Evolutionary conservation across 345 rosid genomes (phyloP).

Genomic region (Aquilaria yunnanensis): DNA sequence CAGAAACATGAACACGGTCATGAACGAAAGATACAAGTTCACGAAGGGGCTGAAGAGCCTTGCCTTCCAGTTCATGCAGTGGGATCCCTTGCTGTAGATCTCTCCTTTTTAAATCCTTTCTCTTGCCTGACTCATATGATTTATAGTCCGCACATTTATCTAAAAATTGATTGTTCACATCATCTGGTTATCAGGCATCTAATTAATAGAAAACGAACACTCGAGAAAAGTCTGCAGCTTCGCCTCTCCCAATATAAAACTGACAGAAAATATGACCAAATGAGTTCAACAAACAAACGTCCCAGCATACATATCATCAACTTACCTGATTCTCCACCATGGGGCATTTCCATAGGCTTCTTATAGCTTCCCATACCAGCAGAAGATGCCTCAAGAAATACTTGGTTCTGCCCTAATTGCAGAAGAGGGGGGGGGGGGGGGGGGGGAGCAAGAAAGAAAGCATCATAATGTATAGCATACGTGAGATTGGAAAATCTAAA

Average conservation of each 20-base stretch:
- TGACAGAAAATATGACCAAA: not conserved
- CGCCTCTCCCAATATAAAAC: not conserved
- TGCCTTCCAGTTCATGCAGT: constrained; percentile 44
- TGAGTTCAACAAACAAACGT: constrained; percentile 4
- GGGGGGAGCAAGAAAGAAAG: not conserved
- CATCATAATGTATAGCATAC: constrained; percentile 9
- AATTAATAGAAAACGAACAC: constrained; percentile 13
- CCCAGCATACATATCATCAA: constrained; percentile 10
- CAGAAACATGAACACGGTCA: constrained; percentile 42
- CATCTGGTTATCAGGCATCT: constrained; percentile 8
- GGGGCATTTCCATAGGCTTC: constrained; percentile 16
- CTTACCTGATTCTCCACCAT: constrained; percentile 26
- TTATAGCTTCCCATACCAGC: constrained; percentile 19
- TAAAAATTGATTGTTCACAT: constrained; percentile 20
- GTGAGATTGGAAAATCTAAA: not conserved
- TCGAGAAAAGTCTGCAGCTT: not conserved
- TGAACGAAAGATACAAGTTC: constrained; percentile 77
- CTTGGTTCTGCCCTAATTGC: constrained; percentile 36
- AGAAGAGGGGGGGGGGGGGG: not conserved
- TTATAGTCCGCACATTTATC: constrained; percentile 10
- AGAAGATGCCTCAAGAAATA: constrained; percentile 25
- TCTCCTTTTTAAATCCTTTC: constrained; percentile 25
- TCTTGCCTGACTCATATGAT: constrained; percentile 19
- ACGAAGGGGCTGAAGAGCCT: constrained; percentile 48
- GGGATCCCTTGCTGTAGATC: constrained; percentile 20